A percentile compares a stretch with the other conserved stretches of the same genome.
Evolutionary conservation across 164 flowering plant genomes (phyloP).

Genomic region (Amborella trichopoda): DNA sequence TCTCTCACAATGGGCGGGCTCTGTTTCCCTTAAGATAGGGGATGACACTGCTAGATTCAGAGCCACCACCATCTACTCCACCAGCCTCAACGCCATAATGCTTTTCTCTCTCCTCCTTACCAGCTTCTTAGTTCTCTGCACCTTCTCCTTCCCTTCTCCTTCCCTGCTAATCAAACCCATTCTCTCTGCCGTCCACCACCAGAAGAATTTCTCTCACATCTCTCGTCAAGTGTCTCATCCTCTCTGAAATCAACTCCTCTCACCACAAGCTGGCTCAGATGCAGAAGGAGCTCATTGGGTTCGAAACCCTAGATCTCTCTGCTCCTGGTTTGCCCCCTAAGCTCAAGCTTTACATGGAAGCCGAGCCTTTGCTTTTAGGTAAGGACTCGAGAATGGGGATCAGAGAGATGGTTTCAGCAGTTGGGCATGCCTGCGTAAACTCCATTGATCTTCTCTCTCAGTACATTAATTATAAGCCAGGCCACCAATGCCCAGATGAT

Average conservation of each 20-base stretch:
- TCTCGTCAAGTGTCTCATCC: conserved; percentile 83
- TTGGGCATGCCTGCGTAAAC: conserved; percentile 73
- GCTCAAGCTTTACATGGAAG: conserved; percentile 53
- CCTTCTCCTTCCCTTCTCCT: conserved; percentile 50
- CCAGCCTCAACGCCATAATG: conserved; percentile 70
- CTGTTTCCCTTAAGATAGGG: conserved; percentile 81
- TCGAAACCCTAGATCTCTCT: conserved; percentile 61
- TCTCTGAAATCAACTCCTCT: conserved; percentile 68
- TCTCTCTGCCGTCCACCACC: conserved; percentile 18
- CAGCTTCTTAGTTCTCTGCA: conserved; percentile 81
- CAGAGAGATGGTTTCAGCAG: conserved; percentile 87
- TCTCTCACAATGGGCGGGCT: too few relatives aligned
- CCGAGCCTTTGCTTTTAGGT: conserved; percentile 70
- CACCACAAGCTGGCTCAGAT: conserved; percentile 73
- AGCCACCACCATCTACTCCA: conserved; percentile 62
- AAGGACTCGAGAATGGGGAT: conserved; percentile 80
- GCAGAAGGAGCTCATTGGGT: conserved; percentile 83
- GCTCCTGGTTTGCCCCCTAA: conserved; percentile 53
- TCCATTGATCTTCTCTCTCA: conserved; percentile 59
- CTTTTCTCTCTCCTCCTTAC: conserved; percentile 74
- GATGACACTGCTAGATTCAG: conserved; percentile 90
- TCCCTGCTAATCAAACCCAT: too few relatives aligned
- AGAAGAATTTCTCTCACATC: conserved; percentile 66
- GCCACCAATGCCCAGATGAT: conserved; percentile 77
- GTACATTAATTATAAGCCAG: conserved; percentile 67